These are phyloP conservation scores for Grosmannia clavigera DNA, from an alignment of 2,329 filamentous ascomycete genomes.

Conservation along the genomic window DNA sequence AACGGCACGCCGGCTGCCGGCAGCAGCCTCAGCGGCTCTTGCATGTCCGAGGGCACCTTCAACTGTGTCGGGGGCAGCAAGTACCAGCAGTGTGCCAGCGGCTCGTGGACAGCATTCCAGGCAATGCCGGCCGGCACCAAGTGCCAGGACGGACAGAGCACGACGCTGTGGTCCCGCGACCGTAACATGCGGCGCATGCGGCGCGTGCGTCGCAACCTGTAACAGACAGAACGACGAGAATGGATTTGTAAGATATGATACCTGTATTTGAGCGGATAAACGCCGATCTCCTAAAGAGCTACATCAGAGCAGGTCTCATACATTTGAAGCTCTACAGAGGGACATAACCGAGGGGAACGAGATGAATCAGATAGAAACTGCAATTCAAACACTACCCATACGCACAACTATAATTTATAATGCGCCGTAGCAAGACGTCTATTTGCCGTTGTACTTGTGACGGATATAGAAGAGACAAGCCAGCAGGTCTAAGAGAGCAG, in stretches of 20 bases:
- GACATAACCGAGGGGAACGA: background rate
- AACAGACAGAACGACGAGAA: background rate
- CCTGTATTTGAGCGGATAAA: background rate
- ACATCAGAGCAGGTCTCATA: background rate
- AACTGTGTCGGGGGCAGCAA: constrained; percentile 32
- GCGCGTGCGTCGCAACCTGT: background rate
- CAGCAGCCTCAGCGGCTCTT: constrained; percentile 23
- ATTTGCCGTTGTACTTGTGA: too few relatives aligned
- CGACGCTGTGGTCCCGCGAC: constrained; percentile 13
- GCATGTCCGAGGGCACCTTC: constrained; percentile 34
- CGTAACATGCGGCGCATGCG: background rate
- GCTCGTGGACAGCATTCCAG: constrained; percentile 30
- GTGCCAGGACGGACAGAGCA: constrained; percentile 27
- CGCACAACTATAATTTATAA: too few relatives aligned
- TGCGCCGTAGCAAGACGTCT: too few relatives aligned
- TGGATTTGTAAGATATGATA: background rate
- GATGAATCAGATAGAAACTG: background rate
- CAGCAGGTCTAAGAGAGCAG: too few relatives aligned
- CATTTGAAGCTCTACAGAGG: background rate
- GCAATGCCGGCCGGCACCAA: constrained; percentile 31
- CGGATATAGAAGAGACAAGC: too few relatives aligned
- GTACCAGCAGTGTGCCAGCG: constrained; percentile 41
- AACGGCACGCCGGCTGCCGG: constrained; percentile 19
- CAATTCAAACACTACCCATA: too few relatives aligned
- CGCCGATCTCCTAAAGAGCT: background rate